Percentiles rank a stretch among this genome's conserved stretches.
Conservation (phyloP, 371 early-diverging fungal genomes). For the Funneliformis caledonium region DNA sequence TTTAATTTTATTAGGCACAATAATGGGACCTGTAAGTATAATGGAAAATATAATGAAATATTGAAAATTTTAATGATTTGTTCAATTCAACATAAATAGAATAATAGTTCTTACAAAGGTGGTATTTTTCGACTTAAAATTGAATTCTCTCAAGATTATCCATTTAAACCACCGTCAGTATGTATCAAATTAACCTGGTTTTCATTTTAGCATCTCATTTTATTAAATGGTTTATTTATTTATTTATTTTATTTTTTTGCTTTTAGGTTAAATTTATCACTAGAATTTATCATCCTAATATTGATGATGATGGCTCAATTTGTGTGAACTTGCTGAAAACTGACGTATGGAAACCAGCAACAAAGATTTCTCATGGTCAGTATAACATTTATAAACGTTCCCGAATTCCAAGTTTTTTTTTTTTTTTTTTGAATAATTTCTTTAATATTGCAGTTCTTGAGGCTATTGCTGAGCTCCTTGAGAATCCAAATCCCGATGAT, state of each 20-base stretch:
- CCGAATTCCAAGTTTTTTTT: neutral
- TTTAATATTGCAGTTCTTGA: slow-evolving; percentile 59
- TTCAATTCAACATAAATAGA: slow-evolving; percentile 41
- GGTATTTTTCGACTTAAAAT: slow-evolving; percentile 86
- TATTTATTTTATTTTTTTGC: neutral
- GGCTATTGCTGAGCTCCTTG: slow-evolving; percentile 72
- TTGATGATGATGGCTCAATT: slow-evolving; percentile 85
- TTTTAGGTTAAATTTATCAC: slow-evolving; percentile 81
- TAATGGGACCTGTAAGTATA: slow-evolving; percentile 40
- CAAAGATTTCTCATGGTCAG: slow-evolving; percentile 59
- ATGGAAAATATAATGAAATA: neutral
- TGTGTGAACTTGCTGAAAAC: slow-evolving; percentile 81
- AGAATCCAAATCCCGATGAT: slow-evolving; percentile 91
- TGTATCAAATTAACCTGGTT: neutral
- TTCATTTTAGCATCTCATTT: neutral
- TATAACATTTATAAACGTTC: slow-evolving; percentile 4
- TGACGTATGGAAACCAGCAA: slow-evolving; percentile 94
- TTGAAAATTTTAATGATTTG: neutral
- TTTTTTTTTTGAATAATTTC: neutral
- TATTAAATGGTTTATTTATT: neutral
- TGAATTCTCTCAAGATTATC: slow-evolving; percentile 83
- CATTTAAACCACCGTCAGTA: slow-evolving; percentile 92
- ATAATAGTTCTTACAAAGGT: slow-evolving; percentile 74
- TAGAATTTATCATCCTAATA: slow-evolving; percentile 93
- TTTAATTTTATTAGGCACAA: slow-evolving; percentile 12